Base-by-base conservation (phyloP, 305 asterid genomes). In the Fraxinus floribunda region DNA sequence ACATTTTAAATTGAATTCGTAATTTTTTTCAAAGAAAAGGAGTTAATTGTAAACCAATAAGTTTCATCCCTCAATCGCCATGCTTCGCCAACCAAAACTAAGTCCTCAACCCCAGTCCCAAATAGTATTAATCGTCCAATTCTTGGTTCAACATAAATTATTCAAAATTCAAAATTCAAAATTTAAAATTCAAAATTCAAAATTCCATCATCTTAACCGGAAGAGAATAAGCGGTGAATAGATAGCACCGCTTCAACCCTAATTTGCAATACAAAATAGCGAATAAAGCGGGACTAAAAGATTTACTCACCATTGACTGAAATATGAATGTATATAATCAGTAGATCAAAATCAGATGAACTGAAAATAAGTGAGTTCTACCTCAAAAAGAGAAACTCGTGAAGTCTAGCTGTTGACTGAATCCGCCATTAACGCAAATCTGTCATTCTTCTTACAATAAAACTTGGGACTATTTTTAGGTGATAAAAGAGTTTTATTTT, bases 351-450 rank as follows among this genome's bases (percentile, higher is more conserved):
- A 76, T 72, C 39, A 38, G 35, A 76, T 55, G 78, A 86, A 86
- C 84, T 76, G 57, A 30, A 35, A 82, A 39, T 7, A 18, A 72
- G 55, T 1, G 24, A 70, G 73, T 6, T 52, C 39, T 76, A 86
- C 91, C 88, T 38, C 30, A 77, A 46, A 70, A 80, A 71, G 60
- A 60, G 57, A 62, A 79, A 74, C 81, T 88, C 52, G 82, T 81
- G 81, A 81, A 80, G 73, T 87, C 74, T 70, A 73, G 66, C 72
- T 32, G 86, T 88, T 80, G 89, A 86, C 89, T 78, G 79, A 83
- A 84, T 72, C 86, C 85, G 84, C 88, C 91, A 89, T 86, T 76
- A 38, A 5, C 85, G 87, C 76, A 35, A 75, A 86, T 86, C 86
- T 85, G 84, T 81, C 20, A 71, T 41, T 83, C 60, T 55, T 64